Evolutionary conservation across 192 early-diverging fungal species (phyloP), one percentile per base, ranked within the genome.

Genomic region (Diversispora epigaea): DNA sequence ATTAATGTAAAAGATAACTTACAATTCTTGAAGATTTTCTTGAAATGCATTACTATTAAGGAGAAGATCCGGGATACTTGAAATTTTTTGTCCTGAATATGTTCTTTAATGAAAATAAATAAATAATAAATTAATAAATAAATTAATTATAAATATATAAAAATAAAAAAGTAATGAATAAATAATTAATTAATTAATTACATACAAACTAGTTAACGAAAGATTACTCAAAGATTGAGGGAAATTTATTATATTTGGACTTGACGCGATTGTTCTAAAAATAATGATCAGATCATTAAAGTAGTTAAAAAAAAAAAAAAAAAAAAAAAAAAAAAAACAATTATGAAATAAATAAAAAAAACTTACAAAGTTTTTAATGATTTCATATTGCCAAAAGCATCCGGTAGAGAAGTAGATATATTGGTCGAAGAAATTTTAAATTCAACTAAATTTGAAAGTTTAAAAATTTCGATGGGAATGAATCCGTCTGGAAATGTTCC

Each of bases 341-440:
- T 32, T 32, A 32, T 32, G 25, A 32, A 32, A 32, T 32, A 32
- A 32, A 32, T 32, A 32, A 32, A 32, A 8, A 10, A 9, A 0
- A 72, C 25, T 60, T 15, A 17, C 60, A 74, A 74, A 49, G 43
- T 32, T 50, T 47, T 60, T 19, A 74, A 25, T 6, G 58, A 61
- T 32, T 57, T n/a, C 44, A 74, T 46, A 6, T 74, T 63, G 47
- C 49, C 25, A 15, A 74, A 74, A 9, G 25, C 63, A 22, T 74
- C 44, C 19, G 72, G 72, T n/a, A 74, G 41, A 19, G 54, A 3
- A 3, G 32, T n/a, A 22, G 32, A 7, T 0, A 63, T 6, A 0
- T 7, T 9, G 6, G 72, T 74, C 1, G 61, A 52, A 32, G 7
- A 12, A 15, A 73, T 12, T 11, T 1, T n/a, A 7, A 74, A 4